A percentile compares a stretch with the other conserved stretches of the same genome.
Evolutionary conservation across 352 stramenopile genomes (phyloP).

Genomic region (Thraustochytrium aureum): DNA sequence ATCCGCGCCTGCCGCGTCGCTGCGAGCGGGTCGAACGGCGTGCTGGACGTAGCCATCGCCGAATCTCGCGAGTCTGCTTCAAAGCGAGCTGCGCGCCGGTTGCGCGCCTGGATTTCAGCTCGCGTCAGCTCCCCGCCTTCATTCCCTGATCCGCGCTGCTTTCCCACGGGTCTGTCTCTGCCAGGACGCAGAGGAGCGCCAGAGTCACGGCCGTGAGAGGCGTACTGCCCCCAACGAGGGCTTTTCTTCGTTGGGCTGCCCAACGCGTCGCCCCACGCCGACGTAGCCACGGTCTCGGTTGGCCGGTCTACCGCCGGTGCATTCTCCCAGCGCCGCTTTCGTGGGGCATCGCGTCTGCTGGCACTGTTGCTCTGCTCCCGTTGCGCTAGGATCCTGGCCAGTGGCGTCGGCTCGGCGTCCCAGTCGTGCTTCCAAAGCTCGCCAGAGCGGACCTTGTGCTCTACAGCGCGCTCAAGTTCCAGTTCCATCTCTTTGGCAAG

Average conservation of each 20-base stretch:
- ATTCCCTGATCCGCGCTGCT: too few species aligned
- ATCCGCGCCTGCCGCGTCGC: neutral
- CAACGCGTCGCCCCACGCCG: too few species aligned
- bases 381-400: neutral
- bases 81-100: neutral
- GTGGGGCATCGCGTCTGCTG: too few species aligned
- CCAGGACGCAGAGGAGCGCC: too few species aligned
- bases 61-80: neutral
- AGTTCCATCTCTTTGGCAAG: neutral
- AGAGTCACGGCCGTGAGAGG: too few species aligned
- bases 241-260: too few species aligned
- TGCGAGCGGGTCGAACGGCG: slow-evolving; percentile 10
- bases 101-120: neutral
- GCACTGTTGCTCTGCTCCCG: too few species aligned
- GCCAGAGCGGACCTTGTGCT: neutral
- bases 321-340: neutral
- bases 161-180: too few species aligned
- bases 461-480: neutral
- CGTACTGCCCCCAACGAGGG: too few species aligned
- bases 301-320: too few species aligned
- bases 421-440: neutral
- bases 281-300: too few species aligned
- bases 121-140: too few species aligned
- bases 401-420: neutral
- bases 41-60: neutral